Evolutionary conservation across 2,329 filamentous ascomycete genomes (phyloP).

Genomic region (Colletotrichum navitas): DNA sequence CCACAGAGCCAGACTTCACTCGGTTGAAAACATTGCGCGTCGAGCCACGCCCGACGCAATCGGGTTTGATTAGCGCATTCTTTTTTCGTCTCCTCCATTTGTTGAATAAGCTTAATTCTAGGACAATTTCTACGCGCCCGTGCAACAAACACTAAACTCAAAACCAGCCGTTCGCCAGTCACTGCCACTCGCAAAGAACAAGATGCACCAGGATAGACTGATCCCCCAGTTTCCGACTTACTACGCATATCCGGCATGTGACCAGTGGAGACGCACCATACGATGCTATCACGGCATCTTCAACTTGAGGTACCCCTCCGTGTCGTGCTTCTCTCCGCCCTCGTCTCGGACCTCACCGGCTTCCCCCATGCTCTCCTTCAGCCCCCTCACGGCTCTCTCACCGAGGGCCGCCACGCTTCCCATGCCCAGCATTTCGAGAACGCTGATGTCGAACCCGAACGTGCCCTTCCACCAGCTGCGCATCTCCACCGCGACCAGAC

Average conservation of each 20-base stretch:
- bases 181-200: too few species aligned
- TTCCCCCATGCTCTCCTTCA: slow-evolving; percentile 1
- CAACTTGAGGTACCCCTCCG: slow-evolving; percentile 16
- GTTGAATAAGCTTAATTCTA: neutral
- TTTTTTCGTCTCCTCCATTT: neutral
- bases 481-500: slow-evolving; percentile 45
- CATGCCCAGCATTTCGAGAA: slow-evolving; percentile 43
- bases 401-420: slow-evolving; percentile 40
- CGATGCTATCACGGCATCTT: slow-evolving; percentile 19
- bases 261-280: too few species aligned
- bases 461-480: slow-evolving; percentile 45
- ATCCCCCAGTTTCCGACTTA: neutral
- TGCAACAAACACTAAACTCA: neutral
- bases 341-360: neutral
- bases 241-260: too few species aligned
- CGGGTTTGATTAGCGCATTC: too few species aligned
- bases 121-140: neutral
- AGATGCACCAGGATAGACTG: neutral
- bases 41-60: too few species aligned
- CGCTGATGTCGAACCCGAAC: slow-evolving; percentile 44
- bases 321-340: slow-evolving; percentile 12
- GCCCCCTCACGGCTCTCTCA: slow-evolving; percentile 17
- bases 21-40: too few species aligned
- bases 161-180: neutral
- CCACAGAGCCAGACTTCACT: too few species aligned